Evolutionary conservation across 345 rosid genomes (phyloP).

Genomic region (Xanthoceras sorbifolium): DNA sequence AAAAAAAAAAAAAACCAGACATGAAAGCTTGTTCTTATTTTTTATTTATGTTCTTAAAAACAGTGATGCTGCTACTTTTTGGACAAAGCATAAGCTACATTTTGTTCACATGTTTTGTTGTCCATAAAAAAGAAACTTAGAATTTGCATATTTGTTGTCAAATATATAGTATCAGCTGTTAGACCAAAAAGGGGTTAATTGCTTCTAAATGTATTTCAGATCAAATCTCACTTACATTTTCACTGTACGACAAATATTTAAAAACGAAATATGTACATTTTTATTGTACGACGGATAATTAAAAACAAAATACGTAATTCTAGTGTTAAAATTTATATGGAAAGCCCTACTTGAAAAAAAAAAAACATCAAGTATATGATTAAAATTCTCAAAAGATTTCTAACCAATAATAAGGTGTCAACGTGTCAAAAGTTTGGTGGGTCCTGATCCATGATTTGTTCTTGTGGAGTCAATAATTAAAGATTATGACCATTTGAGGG

Average conservation of each 20-base stretch:
- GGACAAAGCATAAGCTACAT: neutral
- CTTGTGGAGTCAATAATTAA: conserved; percentile 1
- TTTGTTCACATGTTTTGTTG: neutral
- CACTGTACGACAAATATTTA: too few species aligned
- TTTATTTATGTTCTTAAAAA: neutral
- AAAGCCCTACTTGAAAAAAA: too few species aligned
- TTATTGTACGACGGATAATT: too few species aligned
- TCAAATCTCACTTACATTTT: too few species aligned
- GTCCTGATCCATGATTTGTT: conserved; percentile 5
- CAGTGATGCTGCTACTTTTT: neutral
- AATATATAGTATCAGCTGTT: neutral
- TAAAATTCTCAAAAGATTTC: neutral
- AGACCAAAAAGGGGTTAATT: neutral
- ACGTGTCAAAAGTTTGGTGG: conserved; percentile 10
- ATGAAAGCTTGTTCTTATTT: neutral
- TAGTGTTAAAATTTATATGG: too few species aligned
- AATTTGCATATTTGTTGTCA: neutral
- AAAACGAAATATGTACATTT: too few species aligned
- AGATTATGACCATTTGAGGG: conserved; percentile 9
- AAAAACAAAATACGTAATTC: too few species aligned
- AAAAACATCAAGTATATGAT: too few species aligned
- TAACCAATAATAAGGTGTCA: neutral
- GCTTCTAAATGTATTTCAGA: too few species aligned
- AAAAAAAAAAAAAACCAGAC: neutral
- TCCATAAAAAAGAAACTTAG: neutral